Evolutionary conservation across 177 flowering plant species (phyloP), one percentile per base, ranked within the genome.

Genomic region (Tripterygium wilfordii): DNA sequence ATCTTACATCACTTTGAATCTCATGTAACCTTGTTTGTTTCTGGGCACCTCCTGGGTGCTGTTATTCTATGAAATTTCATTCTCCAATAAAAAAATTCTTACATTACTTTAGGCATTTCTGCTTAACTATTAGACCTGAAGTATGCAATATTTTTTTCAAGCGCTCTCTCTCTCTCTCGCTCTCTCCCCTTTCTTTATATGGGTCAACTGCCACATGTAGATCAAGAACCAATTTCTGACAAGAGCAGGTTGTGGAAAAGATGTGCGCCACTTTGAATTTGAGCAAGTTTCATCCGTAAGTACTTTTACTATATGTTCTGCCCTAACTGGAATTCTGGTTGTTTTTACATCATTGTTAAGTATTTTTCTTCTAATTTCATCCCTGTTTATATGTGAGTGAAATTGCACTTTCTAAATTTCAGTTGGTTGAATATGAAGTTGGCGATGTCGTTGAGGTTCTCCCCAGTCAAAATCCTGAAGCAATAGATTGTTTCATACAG

Each of bases 361-460:
- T n/a, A n/a, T n/a, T n/a, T n/a, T n/a, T n/a, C n/a, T n/a, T n/a
- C n/a, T n/a, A n/a, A n/a, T n/a, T n/a, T n/a, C n/a, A n/a, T n/a
- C n/a, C n/a, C n/a, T n/a, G n/a, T n/a, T n/a, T 16, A 43, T 31
- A 38, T 42, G 10, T 5, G 5, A 10, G 16, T 39, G 16, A 13
- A 13, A 22, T 16, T 36, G 29, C 15, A 16, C 27, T 20, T 12
- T 23, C 16, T 28, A 1, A 19, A 56, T 67, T 59, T 56, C 69
- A 92, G 97, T 67, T 30, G 39, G 57, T 78, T 49, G 53, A 67
- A 46, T 89, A 89, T 71, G 85, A 75, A 55, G 87, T 81, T 45
- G 99, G 99, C 58, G 97, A 89, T 58, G 75, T 74, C 60, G 67
- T 94, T 60, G 96, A 88, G 68, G 49, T 92, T 58, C 91, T 88